These are phyloP conservation scores for Lepraria neglecta DNA, from an alignment of 495 filamentous ascomycete species.

Conservation along the genomic window DNA sequence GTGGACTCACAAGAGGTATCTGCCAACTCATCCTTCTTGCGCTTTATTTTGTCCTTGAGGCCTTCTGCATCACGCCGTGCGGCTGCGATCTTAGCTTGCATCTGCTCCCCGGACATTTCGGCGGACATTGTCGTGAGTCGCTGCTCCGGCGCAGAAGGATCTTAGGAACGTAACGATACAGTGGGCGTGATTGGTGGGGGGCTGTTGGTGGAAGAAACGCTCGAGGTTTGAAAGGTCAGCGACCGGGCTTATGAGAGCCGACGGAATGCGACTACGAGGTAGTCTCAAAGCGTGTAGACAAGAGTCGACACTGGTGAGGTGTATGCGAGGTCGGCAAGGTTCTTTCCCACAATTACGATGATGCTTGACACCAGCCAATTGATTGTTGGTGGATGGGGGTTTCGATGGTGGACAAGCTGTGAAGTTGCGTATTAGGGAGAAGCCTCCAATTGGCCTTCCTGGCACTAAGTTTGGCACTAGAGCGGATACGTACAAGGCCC, in stretches of 20 bases:
- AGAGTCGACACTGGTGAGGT: neutral
- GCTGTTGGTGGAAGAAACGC: slow-evolving; percentile 2
- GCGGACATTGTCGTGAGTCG: slow-evolving; percentile 39
- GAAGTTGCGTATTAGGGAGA: slow-evolving; percentile 7
- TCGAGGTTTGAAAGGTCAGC: slow-evolving; percentile 14
- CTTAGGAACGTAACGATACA: neutral
- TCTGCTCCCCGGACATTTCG: slow-evolving; percentile 65
- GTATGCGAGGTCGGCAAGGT: neutral
- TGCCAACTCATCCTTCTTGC: slow-evolving; percentile 98
- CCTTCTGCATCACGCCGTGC: slow-evolving; percentile 96
- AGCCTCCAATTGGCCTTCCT: neutral
- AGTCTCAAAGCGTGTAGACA: neutral
- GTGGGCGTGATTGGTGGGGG: slow-evolving; percentile 8
- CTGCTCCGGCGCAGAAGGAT: neutral
- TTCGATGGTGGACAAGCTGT: slow-evolving; percentile 7
- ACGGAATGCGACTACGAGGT: slow-evolving; percentile 6
- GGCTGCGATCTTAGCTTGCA: slow-evolving; percentile 86
- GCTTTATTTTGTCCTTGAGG: slow-evolving; percentile 97
- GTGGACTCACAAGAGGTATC: slow-evolving; percentile 84
- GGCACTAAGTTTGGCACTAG: slow-evolving; percentile 7
- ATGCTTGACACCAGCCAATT: neutral
- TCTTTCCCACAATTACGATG: neutral
- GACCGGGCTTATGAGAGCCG: slow-evolving; percentile 9
- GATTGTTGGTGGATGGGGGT: slow-evolving; percentile 1
- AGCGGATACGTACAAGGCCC: slow-evolving; percentile 3